phyloP scores from a whole-genome alignment of 2,329 filamentous ascomycete genomes.

The Trichophyton rubrum region DNA sequence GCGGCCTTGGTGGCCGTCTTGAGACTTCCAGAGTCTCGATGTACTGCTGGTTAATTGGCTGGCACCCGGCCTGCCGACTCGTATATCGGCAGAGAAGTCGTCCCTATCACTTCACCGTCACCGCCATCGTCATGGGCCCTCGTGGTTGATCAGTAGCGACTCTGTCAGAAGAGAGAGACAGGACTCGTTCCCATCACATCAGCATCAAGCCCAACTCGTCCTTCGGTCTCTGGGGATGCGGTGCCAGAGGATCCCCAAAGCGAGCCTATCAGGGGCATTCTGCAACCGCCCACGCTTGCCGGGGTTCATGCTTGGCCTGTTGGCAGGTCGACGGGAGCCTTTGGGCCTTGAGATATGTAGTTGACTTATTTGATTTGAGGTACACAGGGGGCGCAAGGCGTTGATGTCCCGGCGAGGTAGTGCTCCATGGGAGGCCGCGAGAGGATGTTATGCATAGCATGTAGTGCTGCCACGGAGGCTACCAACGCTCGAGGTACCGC shows the following conservation, averaged over 20 bases:
- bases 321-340: neutral
- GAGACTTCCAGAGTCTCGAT: neutral
- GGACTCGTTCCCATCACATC: too few relatives aligned
- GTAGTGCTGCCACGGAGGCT: neutral
- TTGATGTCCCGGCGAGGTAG: too few relatives aligned
- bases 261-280: conserved; percentile 1
- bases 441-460: neutral
- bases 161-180: neutral
- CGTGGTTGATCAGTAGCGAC: neutral
- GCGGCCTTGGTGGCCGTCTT: neutral
- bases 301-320: neutral
- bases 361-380: too few relatives aligned
- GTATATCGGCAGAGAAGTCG: neutral
- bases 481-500: neutral
- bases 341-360: too few relatives aligned
- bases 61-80: neutral
- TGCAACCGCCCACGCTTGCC: conserved; percentile 5
- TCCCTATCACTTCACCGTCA: neutral
- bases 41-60: neutral
- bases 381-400: too few relatives aligned
- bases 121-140: neutral
- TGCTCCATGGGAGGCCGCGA: neutral
- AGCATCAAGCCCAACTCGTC: neutral
- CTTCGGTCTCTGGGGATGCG: neutral
- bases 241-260: neutral